A percentile compares a stretch with the other conserved stretches of the same genome.
Conservation (phyloP, 2,329 filamentous ascomycete genomes). For the Fusarium compactum region DNA sequence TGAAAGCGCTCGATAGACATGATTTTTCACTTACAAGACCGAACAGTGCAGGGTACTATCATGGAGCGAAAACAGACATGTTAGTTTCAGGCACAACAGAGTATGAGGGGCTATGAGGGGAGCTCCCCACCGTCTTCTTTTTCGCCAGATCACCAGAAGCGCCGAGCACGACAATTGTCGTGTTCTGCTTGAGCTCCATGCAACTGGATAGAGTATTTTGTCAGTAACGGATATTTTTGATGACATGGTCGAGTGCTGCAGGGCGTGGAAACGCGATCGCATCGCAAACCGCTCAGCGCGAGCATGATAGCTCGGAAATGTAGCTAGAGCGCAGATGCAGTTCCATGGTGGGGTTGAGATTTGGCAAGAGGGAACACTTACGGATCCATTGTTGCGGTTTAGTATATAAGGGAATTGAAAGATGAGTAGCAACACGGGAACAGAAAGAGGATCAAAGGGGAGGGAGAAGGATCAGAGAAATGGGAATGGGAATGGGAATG, state of each 20-base stretch:
- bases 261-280: slow-evolving; percentile 10
- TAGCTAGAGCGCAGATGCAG: slow-evolving; percentile 16
- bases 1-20: not conserved
- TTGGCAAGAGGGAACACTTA: slow-evolving; percentile 40
- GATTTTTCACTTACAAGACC: slow-evolving; percentile 81
- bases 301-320: slow-evolving; percentile 32
- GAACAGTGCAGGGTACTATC: slow-evolving; percentile 93
- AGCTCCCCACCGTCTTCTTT: slow-evolving; percentile 90
- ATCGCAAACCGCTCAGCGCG: slow-evolving; percentile 37
- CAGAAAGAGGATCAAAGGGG: slow-evolving; percentile 16
- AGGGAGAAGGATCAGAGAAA: slow-evolving; percentile 35
- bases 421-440: slow-evolving; percentile 15
- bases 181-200: slow-evolving; percentile 98
- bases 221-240: slow-evolving; percentile 30
- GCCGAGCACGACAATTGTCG: slow-evolving; percentile 93
- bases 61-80: slow-evolving; percentile 34
- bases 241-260: not conserved
- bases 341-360: slow-evolving; percentile 44
- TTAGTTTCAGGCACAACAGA: slow-evolving; percentile 36
- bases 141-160: slow-evolving; percentile 98
- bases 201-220: slow-evolving; percentile 53
- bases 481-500: slow-evolving; percentile 22
- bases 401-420: slow-evolving; percentile 25
- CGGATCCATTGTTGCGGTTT: slow-evolving; percentile 45
- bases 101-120: slow-evolving; percentile 27